Evolutionary conservation across 192 early-diverging fungal species (phyloP), one percentile per base, ranked within the genome.

Genomic region (Phlyctochytrium bullatum): DNA sequence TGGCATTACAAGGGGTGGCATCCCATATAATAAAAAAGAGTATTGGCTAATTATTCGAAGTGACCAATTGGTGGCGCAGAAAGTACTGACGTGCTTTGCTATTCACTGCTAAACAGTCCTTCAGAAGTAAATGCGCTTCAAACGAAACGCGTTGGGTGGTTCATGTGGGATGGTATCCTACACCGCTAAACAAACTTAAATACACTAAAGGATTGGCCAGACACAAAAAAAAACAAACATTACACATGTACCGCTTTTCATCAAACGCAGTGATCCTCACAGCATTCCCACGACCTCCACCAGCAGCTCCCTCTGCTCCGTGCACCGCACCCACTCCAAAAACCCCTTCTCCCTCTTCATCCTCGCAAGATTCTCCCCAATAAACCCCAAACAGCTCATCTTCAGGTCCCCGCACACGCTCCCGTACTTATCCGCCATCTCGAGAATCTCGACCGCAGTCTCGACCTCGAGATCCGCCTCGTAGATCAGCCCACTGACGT

Each of bases 381-480:
- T 67, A 32, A 61, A 75, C 12, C 67, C 67, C 62, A 75, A 32
- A 61, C 73, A 75, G 32, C 67, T 67, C 23, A 56, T 34, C 53
- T 75, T 75, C 23, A 75, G 62, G 40, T 70, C 62, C 12, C 36
- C 58, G 31, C 62, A 59, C 30, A 57, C 67, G 23, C 58, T 61
- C 0, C 67, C 66, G 51, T 69, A 75, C 27, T 65, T 59, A 61
- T 75, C 67, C 30, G 67, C 73, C 4, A 75, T 36, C 64, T 75
- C 73, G 32, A 75, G 59, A 6, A 75, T 36, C 23, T 75, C 67
- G 36, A 75, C 33, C 3, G 63, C 62, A 1, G 59, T 27, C 6
- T 70, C 62, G 2, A 65, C 47, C 6, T 33, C 59, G 58, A 75
- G 40, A 52, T 75, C 73, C 59, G 66, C 60, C 36, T 75, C 73